Evolutionary conservation across 129 eudicot genomes (phyloP).

Genomic region (Pittosporum tobira): DNA sequence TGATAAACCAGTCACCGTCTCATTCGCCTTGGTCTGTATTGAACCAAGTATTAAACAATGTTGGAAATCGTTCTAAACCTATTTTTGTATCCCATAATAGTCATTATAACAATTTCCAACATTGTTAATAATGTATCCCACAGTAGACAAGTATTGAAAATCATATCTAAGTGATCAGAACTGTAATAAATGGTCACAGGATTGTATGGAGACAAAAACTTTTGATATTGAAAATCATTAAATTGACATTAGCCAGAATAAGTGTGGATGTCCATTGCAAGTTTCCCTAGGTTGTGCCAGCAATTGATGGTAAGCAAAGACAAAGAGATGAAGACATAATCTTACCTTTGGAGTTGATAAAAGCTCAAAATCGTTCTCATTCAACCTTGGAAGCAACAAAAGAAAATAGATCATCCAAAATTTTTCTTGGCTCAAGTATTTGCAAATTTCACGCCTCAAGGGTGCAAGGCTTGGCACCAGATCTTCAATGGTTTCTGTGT

Average conservation of each 20-base stretch:
- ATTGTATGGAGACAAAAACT: not conserved
- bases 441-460: conserved; percentile 38
- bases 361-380: conserved; percentile 37
- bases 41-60: no score
- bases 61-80: not conserved
- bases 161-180: no score
- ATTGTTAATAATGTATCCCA: no score
- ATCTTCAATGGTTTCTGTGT: conserved; percentile 36
- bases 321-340: conserved; percentile 4
- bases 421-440: conserved; percentile 31
- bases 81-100: not conserved
- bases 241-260: not conserved
- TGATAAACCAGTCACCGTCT: not conserved
- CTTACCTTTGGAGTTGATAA: conserved; percentile 62
- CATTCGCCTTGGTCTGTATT: not conserved
- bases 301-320: not conserved
- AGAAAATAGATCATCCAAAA: conserved; percentile 80
- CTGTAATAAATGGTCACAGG: not conserved
- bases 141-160: no score
- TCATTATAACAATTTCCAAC: no score
- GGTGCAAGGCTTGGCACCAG: conserved; percentile 49
- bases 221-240: not conserved
- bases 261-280: not conserved
- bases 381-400: conserved; percentile 57
- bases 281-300: not conserved